A percentile compares a stretch with the other conserved stretches of the same genome.
These are phyloP conservation scores for Ichthyophthirius multifiliis DNA, from an alignment of 169 alveolate species.

Conservation along the genomic window DNA sequence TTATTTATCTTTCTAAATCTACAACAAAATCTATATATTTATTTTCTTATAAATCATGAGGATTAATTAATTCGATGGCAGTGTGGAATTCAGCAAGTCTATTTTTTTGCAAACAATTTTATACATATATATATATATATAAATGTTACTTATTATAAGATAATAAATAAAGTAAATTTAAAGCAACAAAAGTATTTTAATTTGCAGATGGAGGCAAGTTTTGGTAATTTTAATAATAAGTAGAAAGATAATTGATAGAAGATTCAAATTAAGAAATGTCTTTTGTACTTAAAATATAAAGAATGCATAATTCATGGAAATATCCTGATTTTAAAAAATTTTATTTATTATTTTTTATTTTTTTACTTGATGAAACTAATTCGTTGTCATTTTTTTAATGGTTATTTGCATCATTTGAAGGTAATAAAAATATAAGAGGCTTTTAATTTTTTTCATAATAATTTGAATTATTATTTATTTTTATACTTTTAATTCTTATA, in stretches of 20 bases:
- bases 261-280: neutral
- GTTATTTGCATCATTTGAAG: neutral
- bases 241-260: neutral
- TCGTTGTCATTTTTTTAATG: neutral
- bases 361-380: neutral
- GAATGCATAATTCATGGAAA: slow-evolving; percentile 2
- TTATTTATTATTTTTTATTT: no score
- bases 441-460: neutral
- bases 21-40: slow-evolving; percentile 60
- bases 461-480: neutral
- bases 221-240: neutral
- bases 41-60: slow-evolving; percentile 42
- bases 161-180: neutral
- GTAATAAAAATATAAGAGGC: neutral
- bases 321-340: neutral
- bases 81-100: slow-evolving; percentile 69
- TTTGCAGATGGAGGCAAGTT: neutral
- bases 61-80: slow-evolving; percentile 61
- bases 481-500: neutral
- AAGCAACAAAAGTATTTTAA: neutral
- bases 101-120: neutral
- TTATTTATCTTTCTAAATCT: slow-evolving; percentile 62
- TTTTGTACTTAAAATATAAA: neutral
- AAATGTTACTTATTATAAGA: neutral
- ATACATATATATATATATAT: neutral